These are phyloP conservation scores for Pichia scutulata DNA, from an alignment of 805 yeast species.

Conservation along the genomic window DNA sequence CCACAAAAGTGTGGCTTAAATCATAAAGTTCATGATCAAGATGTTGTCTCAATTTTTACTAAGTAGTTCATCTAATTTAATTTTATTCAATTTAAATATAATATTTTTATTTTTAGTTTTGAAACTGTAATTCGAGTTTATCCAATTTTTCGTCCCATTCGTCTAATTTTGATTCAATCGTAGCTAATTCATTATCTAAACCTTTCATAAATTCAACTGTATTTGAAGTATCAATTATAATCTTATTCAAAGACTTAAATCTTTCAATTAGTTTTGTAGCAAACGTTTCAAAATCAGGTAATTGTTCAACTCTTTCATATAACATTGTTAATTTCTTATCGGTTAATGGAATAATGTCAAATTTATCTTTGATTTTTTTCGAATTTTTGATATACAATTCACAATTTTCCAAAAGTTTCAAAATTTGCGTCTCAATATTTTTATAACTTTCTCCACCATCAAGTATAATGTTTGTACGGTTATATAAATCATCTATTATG, in stretches of 20 bases:
- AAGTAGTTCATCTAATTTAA: slow-evolving; percentile 37
- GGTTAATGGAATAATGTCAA: slow-evolving; percentile 8
- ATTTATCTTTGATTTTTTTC: slow-evolving; percentile 8
- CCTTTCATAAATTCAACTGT: slow-evolving; percentile 12
- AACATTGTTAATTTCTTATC: slow-evolving; percentile 17
- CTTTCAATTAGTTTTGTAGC: slow-evolving; percentile 14
- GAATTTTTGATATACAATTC: slow-evolving; percentile 9
- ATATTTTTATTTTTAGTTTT: slow-evolving; percentile 10
- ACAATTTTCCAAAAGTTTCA: slow-evolving; percentile 6
- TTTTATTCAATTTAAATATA: not conserved
- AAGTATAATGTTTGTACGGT: slow-evolving; percentile 16
- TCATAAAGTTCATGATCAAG: slow-evolving; percentile 85
- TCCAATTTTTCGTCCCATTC: slow-evolving; percentile 21
- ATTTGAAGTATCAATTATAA: slow-evolving; percentile 6
- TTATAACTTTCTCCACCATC: slow-evolving; percentile 12
- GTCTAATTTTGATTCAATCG: slow-evolving; percentile 13
- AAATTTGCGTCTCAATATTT: slow-evolving; percentile 14
- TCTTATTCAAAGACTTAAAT: slow-evolving; percentile 16
- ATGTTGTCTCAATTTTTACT: slow-evolving; percentile 85
- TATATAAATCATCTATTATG: slow-evolving; percentile 21
- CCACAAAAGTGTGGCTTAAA: slow-evolving; percentile 93
- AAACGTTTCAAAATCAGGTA: slow-evolving; percentile 16
- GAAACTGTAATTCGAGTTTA: slow-evolving; percentile 13
- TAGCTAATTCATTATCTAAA: slow-evolving; percentile 13
- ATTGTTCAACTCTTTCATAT: slow-evolving; percentile 14